Base-by-base conservation (phyloP, 2,329 filamentous ascomycete species). In the Aureobasidium namibiae region DNA sequence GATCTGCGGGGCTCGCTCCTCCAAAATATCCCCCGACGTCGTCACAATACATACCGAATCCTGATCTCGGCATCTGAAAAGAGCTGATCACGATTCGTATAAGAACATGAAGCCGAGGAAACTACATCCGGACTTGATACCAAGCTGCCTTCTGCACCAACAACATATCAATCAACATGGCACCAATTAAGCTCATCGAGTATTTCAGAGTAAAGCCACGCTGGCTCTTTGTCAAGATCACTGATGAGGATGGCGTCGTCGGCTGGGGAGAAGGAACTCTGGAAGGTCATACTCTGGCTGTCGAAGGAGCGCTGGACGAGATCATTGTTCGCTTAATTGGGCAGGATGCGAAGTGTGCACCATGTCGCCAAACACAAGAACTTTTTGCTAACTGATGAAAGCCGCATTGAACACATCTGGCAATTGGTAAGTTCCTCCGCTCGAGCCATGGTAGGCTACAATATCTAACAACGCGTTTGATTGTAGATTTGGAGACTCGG, bases 331-430 rank as follows among this genome's bases (percentile, higher is more conserved):
- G 84, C 44, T 82, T 87, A 58, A 72, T 81, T 4, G 87, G 86
- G 0, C 78, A 84, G 64, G 87, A 90, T 67, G 88, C 88, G 33
- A 84, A 90, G 65, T 66, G 34, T 6, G 57, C 58, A 24, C 9
- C 10, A 4, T 11, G 13, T 16, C 7, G 8, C 16, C 5, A n/a
- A 14, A 10, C 89, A 2, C 1, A 29, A 41, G 9, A 39, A 41
- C 18, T 26, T 14, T 36, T 23, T 44, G 13, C 46, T 44, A 14
- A 54, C 18, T 18, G 8, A 54, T 2, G 80, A 26, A 89, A 85
- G 81, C 67, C 83, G 90, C 50, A 91, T 92, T 63, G 88, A 92
- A 68, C 85, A 90, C 63, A 86, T 92, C 60, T 92, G 89, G 89
- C 88, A 90, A 69, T 79, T 81, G 63, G 23, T 44, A 44, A 26